Conservation (phyloP, 371 early-diverging fungal species). For the Nematocida sp. region DNA sequence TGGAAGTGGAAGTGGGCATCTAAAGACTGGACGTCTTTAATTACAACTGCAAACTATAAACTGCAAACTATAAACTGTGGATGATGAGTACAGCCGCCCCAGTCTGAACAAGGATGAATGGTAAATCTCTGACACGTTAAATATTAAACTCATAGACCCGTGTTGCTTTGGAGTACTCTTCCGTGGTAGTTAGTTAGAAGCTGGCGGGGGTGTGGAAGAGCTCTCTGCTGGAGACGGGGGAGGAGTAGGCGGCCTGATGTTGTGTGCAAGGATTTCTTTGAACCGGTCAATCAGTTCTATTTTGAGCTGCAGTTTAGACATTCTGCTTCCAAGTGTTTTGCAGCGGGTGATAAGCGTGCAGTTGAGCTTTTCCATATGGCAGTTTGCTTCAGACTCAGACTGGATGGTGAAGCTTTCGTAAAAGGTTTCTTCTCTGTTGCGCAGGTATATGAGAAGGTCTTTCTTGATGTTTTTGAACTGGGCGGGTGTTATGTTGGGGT, state of each 20-base stretch:
- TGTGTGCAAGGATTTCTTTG: neutral
- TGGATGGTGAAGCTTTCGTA: constrained; percentile 61
- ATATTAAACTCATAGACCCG: constrained; percentile 10
- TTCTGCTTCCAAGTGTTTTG: constrained; percentile 58
- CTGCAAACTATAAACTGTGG: constrained; percentile 16
- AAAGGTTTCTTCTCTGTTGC: constrained; percentile 54
- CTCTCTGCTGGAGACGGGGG: neutral
- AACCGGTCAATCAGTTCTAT: constrained; percentile 59
- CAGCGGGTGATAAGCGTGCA: constrained; percentile 57
- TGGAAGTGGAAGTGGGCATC: too few relatives aligned
- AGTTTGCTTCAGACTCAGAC: constrained; percentile 44
- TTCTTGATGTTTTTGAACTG: constrained; percentile 54
- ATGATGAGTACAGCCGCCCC: constrained; percentile 54
- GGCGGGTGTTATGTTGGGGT: constrained; percentile 34
- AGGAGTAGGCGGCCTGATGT: neutral
- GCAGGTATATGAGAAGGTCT: constrained; percentile 56
- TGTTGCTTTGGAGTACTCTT: neutral
- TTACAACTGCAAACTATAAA: neutral
- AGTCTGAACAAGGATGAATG: constrained; percentile 50
- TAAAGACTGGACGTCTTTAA: neutral
- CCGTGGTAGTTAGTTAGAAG: neutral
- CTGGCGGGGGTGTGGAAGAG: neutral
- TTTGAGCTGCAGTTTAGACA: constrained; percentile 60
- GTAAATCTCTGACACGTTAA: constrained; percentile 46
- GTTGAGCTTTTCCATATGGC: constrained; percentile 53